Conservation (phyloP, 2,329 filamentous ascomycete genomes). For the Fusarium ambrosium region DNA sequence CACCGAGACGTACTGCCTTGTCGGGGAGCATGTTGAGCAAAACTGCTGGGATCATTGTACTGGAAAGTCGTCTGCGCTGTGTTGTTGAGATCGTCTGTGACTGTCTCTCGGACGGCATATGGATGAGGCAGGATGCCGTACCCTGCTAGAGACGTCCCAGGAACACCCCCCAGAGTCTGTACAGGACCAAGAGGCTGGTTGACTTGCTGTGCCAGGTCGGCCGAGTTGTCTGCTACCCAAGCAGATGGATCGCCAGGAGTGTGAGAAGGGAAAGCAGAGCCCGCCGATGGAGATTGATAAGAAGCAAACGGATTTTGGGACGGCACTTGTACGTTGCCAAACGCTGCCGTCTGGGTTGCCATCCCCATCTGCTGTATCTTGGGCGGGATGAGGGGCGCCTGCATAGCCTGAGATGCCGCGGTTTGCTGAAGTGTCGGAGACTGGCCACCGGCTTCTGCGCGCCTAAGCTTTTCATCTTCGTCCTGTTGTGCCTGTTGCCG, state of each 20-base stretch:
- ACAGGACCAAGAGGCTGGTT: slow-evolving; percentile 8
- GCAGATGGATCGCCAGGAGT: slow-evolving; percentile 5
- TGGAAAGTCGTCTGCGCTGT: neutral
- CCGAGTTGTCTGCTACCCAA: slow-evolving; percentile 21
- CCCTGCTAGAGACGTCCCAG: neutral
- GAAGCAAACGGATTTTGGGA: slow-evolving; percentile 9
- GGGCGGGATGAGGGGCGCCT: slow-evolving; percentile 14
- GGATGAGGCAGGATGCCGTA: slow-evolving; percentile 38
- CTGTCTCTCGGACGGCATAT: slow-evolving; percentile 36
- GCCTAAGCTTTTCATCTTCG: slow-evolving; percentile 7
- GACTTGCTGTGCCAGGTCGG: slow-evolving; percentile 8
- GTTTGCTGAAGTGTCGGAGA: slow-evolving; percentile 13
- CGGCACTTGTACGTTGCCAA: neutral
- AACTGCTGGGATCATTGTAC: slow-evolving; percentile 8
- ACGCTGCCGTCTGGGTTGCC: slow-evolving; percentile 12
- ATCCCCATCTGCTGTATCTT: slow-evolving; percentile 32
- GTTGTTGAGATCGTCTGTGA: slow-evolving; percentile 34
- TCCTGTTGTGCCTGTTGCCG: slow-evolving; percentile 5
- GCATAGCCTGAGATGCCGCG: slow-evolving; percentile 19
- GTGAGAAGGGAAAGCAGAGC: slow-evolving; percentile 17
- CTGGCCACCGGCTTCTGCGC: neutral
- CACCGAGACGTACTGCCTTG: neutral
- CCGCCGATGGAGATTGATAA: slow-evolving; percentile 14
- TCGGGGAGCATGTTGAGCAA: slow-evolving; percentile 17
- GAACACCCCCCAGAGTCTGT: neutral